Evolutionary conservation across 164 flowering plant genomes (phyloP).

Genomic region (Euptelea pleiosperma): DNA sequence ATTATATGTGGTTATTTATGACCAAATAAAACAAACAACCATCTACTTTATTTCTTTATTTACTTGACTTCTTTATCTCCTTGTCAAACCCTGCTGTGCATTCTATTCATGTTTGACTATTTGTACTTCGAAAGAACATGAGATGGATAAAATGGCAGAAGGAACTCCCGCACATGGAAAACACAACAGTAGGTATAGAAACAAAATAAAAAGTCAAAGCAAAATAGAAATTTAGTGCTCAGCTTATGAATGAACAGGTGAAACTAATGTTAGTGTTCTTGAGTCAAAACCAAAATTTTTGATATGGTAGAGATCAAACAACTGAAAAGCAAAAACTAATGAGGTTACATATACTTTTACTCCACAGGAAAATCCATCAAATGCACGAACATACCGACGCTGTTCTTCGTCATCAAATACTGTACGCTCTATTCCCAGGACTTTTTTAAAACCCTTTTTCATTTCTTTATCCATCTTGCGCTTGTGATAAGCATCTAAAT

Average conservation of each 20-base stretch:
- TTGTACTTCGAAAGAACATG: too few relatives aligned
- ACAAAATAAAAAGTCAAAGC: neutral
- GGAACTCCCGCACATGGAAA: too few relatives aligned
- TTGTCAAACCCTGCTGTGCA: too few relatives aligned
- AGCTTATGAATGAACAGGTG: neutral
- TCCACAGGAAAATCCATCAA: neutral
- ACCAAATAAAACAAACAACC: neutral
- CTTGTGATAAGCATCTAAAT: slow-evolving; percentile 76
- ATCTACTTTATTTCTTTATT: neutral
- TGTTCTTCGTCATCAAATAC: slow-evolving; percentile 94
- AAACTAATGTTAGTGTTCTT: neutral
- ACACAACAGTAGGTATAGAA: too few relatives aligned
- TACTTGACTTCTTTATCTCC: too few relatives aligned
- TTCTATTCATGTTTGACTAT: too few relatives aligned
- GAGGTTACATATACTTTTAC: neutral
- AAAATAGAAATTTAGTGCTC: neutral
- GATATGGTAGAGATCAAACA: neutral
- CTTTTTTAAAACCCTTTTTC: slow-evolving; percentile 60
- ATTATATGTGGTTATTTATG: neutral
- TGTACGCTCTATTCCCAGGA: slow-evolving; percentile 47
- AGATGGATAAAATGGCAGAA: too few relatives aligned
- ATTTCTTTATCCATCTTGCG: slow-evolving; percentile 61
- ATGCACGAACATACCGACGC: slow-evolving; percentile 55
- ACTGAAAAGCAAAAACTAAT: neutral
- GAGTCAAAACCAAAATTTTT: neutral